Base-by-base conservation (phyloP, 306 rosid genomes). In the Rosa persica region DNA sequence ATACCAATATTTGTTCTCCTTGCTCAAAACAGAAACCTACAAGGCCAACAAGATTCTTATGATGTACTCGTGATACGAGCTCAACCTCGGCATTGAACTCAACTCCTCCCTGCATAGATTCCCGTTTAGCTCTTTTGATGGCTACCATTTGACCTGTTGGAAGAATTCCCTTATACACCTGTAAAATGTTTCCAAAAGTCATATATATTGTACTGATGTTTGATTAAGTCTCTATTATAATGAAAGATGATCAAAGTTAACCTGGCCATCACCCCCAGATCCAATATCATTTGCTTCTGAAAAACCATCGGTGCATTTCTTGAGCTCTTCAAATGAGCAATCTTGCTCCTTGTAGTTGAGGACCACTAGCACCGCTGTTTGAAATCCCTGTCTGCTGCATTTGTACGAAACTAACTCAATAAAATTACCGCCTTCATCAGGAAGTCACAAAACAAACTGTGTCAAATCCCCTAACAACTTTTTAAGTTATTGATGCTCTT, bases 221-320 rank as follows among this genome's bases (percentile, higher is more conserved):
- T 48, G 7, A 48, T 48, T 0, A 51, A 58, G 65, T 58, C 47
- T 20, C 72, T 75, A 76, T 6, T n/a, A 2, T 22, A 39, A 34
- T 74, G 66, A 16, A 51, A 70, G 55, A 38, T 9, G 15, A 51
- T 68, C 36, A 64, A 67, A 78, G 65, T 66, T 48, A 48, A 91
- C 98, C 92, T 91, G 85, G n/a, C 97, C 98, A 72, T 90, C 89
- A 16, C 98, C 97, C 4, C 98, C 98, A 30, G 90, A 80, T 81
- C 96, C 96, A 78, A 89, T 64, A 15, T 65, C 83, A 54, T 87
- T 87, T 17, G 62, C 81, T 55, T 47, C 74, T 43, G 91, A 86
- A 80, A 91, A 89, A 55, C 85, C 86, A 73, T 81, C 84, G 77
- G 87, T 90, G 87, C 43, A 87, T 72, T 61, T 89, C 76, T 79